Base-by-base conservation (phyloP, 768 basidiomycete species). In the Rhizopogon vesiculosus region DNA sequence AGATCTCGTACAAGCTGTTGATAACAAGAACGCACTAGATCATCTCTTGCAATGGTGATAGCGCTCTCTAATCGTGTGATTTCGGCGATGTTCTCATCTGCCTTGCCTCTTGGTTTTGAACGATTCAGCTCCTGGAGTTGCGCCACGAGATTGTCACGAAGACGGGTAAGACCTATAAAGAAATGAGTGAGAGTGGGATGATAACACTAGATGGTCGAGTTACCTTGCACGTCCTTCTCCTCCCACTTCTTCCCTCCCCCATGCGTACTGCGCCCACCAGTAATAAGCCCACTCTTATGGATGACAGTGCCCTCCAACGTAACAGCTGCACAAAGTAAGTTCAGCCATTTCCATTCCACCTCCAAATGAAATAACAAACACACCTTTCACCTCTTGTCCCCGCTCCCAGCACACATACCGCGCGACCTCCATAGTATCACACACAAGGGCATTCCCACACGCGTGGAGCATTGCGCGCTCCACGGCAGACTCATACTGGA, bases 401-500 rank as follows among this genome's bases (percentile, higher is more conserved):
- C 91, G 94, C 63, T 96, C 94, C 72, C 93, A 99, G 62, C 89
- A 91, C 5, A 98, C 85, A 67, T 86, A 86, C 59, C 84, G 78
- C 8, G 97, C 97, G 9, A 98, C 83, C 13, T 94, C 93, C 87
- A 97, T 91, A 0, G 88, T 86, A 67, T 99, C 97, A 66, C 97
- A 99, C 1, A 99, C 90, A 8, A 99, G 76, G 3, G 94, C 86
- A 70, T 91, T 96, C 2, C 95, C 94, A 68, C 96, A 98, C 1
- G 93, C 96, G 69, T 95, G 92, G 64, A 96, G 92, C 76, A 99
- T 94, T 3, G 97, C 96, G 41, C 93, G 79, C 69, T 98, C 95
- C 6, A 97, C 87, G 5, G 79, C 84, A 22, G 92, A 79, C 59
- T 96, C 88, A 62, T 85, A 85, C 57, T 89, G 81, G 53, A 95